Evolutionary conservation across 2,329 filamentous ascomycete genomes (phyloP), one percentile per base, ranked within the genome.

Genomic region (Paraphoma sp.): DNA sequence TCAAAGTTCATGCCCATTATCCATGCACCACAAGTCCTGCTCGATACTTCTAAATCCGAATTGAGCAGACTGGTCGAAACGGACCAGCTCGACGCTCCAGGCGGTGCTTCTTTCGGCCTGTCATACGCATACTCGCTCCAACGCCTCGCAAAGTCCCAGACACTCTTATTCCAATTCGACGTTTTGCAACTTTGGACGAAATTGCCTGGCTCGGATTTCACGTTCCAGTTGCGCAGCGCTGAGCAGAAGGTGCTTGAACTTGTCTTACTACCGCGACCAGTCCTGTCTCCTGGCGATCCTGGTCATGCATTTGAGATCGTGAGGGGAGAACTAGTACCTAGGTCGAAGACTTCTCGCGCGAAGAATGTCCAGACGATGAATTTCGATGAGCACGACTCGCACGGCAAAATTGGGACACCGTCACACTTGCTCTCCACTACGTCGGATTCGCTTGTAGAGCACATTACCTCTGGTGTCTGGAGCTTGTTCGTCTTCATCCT

Each of bases 171-270:
- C 56, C 66, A 68, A 8, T 70, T 76, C 57, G 69, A 74, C 55
- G 38, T 75, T 53, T 54, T 71, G 29, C 63, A 66, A 10, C n/a
- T 70, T 0, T 64, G 60, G 48, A 65, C 60, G 4, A 59, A 69
- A 12, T 48, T 72, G 2, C 45, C 65, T 5, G 40, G 14, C 0
- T 54, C 57, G 0, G 47, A 63, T n/a, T 42, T 65, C 0, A 60
- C 55, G 30, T 47, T 65, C 36, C 48, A 59, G 1, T 42, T 73
- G 14, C 56, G 68, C n/a, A 40, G 54, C 14, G 16, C 53, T 40
- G 41, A 57, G 16, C 73, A 76, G 50, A 63, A 65, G 28, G 67
- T 72, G n/a, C 48, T 76, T 0, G 65, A 75, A 53, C 8, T 76
- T 0, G 33, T 73, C 2, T 48, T 76, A 0, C 40, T 76, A 4